Evolutionary conservation across 371 early-diverging fungal species (phyloP).

Genomic region (Smittium mucronatum): DNA sequence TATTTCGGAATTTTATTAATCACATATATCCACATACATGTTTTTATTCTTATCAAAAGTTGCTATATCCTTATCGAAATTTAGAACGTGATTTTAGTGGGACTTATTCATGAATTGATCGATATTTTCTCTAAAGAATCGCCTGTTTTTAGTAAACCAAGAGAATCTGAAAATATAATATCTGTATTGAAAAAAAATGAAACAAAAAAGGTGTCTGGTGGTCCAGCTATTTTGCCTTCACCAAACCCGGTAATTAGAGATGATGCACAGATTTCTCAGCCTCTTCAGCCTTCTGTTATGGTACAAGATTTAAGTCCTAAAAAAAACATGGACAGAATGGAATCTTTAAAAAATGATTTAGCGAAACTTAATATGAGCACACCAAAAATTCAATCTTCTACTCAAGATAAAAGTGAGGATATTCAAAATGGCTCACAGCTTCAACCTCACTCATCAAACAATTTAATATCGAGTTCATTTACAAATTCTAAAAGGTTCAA

Average conservation of each 20-base stretch:
- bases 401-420: background rate
- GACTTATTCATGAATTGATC: conserved; percentile 23
- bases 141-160: conserved; percentile 29
- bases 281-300: background rate
- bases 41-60: conserved; percentile 5
- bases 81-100: conserved; percentile 15
- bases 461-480: conserved; percentile 2
- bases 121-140: conserved; percentile 30
- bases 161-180: conserved; percentile 12
- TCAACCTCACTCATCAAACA: background rate
- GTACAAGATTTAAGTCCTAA: background rate
- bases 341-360: background rate
- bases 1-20: conserved; percentile 26
- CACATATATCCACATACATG: conserved; percentile 6
- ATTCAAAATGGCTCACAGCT: no score
- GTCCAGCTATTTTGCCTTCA: conserved; percentile 1
- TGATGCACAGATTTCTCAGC: background rate
- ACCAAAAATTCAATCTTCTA: background rate
- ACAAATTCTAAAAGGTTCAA: background rate
- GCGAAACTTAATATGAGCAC: background rate
- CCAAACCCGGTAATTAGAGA: conserved; percentile 3
- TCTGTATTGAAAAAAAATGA: background rate
- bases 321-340: background rate
- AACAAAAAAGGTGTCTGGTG: background rate
- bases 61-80: background rate